Conservation (phyloP, 805 yeast genomes). For the Phaffomyces thermotolerans region DNA sequence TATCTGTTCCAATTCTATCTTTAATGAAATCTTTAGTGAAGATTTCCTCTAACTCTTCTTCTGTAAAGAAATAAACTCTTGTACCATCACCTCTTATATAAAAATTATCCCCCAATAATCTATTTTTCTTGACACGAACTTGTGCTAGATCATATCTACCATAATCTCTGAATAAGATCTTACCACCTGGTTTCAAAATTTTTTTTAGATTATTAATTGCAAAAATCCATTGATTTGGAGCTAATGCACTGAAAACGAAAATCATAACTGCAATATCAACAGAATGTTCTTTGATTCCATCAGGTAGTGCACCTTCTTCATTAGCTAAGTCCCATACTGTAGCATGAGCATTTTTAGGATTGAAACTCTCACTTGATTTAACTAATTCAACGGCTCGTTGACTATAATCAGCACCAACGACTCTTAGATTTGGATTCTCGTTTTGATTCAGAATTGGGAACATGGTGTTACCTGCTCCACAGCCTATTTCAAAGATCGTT, state of each 20-base stretch:
- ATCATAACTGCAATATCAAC: constrained; percentile 93
- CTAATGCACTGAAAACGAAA: constrained; percentile 86
- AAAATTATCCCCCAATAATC: constrained; percentile 85
- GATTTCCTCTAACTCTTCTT: constrained; percentile 75
- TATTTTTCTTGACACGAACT: constrained; percentile 81
- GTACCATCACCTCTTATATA: constrained; percentile 98
- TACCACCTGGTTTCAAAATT: constrained; percentile 88
- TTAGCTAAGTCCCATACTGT: constrained; percentile 95
- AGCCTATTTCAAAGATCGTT: constrained; percentile 85
- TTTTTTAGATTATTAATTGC: constrained; percentile 68
- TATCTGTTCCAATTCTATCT: constrained; percentile 76
- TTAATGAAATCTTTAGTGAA: constrained; percentile 63
- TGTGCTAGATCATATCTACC: constrained; percentile 96
- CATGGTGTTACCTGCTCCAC: constrained; percentile 97
- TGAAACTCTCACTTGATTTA: constrained; percentile 52
- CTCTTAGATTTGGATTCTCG: constrained; percentile 63
- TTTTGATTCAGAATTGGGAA: constrained; percentile 84
- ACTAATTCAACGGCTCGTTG: constrained; percentile 86
- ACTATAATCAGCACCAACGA: constrained; percentile 86
- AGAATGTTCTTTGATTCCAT: constrained; percentile 70
- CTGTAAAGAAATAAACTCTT: constrained; percentile 93
- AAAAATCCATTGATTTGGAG: constrained; percentile 84
- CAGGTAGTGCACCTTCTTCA: constrained; percentile 67
- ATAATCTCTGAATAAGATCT: constrained; percentile 83
- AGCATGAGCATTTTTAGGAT: constrained; percentile 60